Evolutionary conservation across 345 rosid genomes (phyloP).

Genomic region (Luvunga scandens): DNA sequence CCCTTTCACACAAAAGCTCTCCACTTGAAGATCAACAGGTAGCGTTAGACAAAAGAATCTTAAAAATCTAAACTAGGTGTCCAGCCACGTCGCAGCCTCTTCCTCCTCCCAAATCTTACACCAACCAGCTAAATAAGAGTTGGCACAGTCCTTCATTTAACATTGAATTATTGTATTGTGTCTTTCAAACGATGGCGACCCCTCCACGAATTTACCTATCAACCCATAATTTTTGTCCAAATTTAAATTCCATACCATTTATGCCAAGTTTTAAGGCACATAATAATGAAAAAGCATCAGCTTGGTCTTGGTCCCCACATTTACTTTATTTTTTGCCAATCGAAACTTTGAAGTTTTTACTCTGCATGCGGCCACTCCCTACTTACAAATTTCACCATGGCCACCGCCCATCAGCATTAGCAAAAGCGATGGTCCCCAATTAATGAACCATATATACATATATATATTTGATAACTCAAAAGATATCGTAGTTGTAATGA

Average conservation of each 20-base stretch:
- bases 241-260: not conserved
- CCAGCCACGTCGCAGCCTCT: not conserved
- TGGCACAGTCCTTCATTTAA: not conserved
- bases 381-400: not conserved
- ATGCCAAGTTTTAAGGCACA: not conserved
- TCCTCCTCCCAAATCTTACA: not conserved
- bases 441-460: too few relatives aligned
- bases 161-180: not conserved
- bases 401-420: not conserved
- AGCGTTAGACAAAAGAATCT: not conserved
- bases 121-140: not conserved
- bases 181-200: not conserved
- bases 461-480: not conserved
- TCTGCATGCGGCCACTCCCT: not conserved
- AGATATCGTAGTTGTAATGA: not conserved
- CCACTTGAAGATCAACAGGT: not conserved
- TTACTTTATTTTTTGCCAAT: not conserved
- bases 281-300: not conserved
- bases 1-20: not conserved
- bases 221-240: not conserved
- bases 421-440: not conserved
- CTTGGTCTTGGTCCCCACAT: not conserved
- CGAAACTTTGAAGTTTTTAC: not conserved
- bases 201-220: not conserved
- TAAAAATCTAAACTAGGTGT: not conserved